phyloP scores from a whole-genome alignment of 345 rosid genomes.

The Isatis tinctoria region DNA sequence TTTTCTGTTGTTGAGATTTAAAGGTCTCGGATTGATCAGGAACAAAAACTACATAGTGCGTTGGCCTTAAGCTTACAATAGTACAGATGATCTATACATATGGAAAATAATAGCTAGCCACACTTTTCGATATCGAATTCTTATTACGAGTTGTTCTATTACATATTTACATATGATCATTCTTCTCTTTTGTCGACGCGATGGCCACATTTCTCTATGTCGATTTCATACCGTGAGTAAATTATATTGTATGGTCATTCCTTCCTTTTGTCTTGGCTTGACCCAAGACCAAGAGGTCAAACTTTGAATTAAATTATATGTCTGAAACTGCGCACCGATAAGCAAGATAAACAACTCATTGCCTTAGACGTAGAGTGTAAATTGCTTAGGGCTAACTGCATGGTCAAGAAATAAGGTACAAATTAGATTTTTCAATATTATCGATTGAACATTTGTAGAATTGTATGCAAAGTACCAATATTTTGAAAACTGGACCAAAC shows the following conservation, averaged over 20 bases:
- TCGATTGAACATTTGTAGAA: background rate
- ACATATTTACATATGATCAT: background rate
- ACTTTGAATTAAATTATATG: constrained; percentile 10
- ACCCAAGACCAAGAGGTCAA: constrained; percentile 23
- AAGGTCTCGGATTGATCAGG: constrained; percentile 10
- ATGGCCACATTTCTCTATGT: constrained; percentile 9
- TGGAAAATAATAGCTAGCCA: background rate
- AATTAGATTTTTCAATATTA: background rate
- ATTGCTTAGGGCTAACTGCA: background rate
- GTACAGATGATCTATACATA: background rate
- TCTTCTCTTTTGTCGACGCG: background rate
- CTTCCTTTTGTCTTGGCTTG: constrained; percentile 14
- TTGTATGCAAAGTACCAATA: background rate
- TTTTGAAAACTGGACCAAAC: background rate
- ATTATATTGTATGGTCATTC: constrained; percentile 3
- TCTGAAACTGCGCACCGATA: background rate
- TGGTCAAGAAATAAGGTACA: background rate
- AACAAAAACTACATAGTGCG: background rate
- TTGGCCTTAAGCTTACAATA: background rate
- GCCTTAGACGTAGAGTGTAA: background rate
- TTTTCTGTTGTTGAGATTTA: constrained; percentile 1
- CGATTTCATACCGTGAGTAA: constrained; percentile 1
- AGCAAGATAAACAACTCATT: background rate
- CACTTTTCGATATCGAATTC: constrained; percentile 8
- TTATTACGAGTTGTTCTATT: background rate